Evolutionary conservation across 345 rosid species (phyloP).

Genomic region (Camelina laxa): DNA sequence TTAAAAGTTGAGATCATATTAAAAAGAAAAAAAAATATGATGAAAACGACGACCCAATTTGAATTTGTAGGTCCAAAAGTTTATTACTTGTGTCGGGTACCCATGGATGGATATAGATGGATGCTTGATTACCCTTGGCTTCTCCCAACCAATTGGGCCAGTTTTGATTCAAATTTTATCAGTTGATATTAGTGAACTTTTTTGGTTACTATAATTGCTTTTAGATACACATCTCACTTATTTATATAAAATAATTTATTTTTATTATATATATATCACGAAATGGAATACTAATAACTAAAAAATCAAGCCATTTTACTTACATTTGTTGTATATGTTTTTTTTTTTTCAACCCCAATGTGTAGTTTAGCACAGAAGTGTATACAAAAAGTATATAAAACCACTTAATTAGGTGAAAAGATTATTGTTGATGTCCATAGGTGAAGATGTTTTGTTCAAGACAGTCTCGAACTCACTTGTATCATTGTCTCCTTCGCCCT

Average conservation of each 20-base stretch:
- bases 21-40: constrained; percentile 28
- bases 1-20: constrained; percentile 22
- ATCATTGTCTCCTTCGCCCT: constrained; percentile 53
- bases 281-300: constrained; percentile 26
- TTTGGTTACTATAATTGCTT: background rate
- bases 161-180: constrained; percentile 4
- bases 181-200: background rate
- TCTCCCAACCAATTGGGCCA: constrained; percentile 42
- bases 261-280: constrained; percentile 11
- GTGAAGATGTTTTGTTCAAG: constrained; percentile 56
- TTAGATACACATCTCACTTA: background rate
- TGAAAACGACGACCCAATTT: constrained; percentile 44
- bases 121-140: constrained; percentile 38
- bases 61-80: constrained; percentile 45
- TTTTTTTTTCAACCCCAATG: constrained; percentile 13
- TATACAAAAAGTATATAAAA: constrained; percentile 21
- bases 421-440: constrained; percentile 45
- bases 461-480: constrained; percentile 63
- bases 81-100: constrained; percentile 46
- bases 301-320: constrained; percentile 30
- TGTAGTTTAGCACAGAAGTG: constrained; percentile 23
- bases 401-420: constrained; percentile 34
- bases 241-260: background rate
- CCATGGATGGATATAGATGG: constrained; percentile 39
- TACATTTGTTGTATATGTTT: constrained; percentile 37